Evolutionary conservation across 495 filamentous ascomycete species (phyloP).

Genomic region (Letharia columbiana): DNA sequence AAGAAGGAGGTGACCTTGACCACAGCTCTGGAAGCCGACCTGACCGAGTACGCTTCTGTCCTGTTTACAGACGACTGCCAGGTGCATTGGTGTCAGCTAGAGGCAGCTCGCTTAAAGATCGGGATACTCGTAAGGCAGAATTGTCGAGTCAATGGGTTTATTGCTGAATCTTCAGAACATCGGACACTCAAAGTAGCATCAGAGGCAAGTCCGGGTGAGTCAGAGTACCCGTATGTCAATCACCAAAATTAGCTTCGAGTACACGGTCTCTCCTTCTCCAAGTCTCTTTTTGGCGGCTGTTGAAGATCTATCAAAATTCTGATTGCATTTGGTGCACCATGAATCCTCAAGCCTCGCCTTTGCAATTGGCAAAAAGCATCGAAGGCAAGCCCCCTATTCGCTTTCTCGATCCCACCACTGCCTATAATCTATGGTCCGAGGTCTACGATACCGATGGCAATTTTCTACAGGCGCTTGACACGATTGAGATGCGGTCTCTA

Average conservation of each 20-base stretch:
- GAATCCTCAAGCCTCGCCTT: background rate
- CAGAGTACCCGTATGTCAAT: too few relatives aligned
- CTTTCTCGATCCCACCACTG: constrained; percentile 17
- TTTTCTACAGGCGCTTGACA: constrained; percentile 63
- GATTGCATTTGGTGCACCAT: background rate
- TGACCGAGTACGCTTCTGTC: background rate
- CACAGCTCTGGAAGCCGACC: background rate
- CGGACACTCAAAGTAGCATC: background rate
- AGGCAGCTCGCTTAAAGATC: background rate
- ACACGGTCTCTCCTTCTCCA: background rate
- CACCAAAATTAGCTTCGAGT: too few relatives aligned
- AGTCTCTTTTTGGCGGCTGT: background rate
- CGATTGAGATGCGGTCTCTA: constrained; percentile 44
- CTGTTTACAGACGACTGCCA: background rate
- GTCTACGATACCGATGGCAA: constrained; percentile 68
- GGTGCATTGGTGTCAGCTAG: background rate
- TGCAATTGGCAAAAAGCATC: background rate
- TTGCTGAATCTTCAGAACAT: background rate
- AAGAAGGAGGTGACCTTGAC: background rate
- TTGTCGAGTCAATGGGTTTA: too few relatives aligned
- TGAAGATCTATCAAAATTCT: background rate
- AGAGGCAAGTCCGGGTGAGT: background rate
- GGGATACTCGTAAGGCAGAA: background rate
- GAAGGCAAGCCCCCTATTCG: background rate
- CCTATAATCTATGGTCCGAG: constrained; percentile 41